Evolutionary conservation across 129 eudicot species (phyloP), one percentile per base, ranked within the genome.

Genomic region (Rutidosis leptorrhynchoides): DNA sequence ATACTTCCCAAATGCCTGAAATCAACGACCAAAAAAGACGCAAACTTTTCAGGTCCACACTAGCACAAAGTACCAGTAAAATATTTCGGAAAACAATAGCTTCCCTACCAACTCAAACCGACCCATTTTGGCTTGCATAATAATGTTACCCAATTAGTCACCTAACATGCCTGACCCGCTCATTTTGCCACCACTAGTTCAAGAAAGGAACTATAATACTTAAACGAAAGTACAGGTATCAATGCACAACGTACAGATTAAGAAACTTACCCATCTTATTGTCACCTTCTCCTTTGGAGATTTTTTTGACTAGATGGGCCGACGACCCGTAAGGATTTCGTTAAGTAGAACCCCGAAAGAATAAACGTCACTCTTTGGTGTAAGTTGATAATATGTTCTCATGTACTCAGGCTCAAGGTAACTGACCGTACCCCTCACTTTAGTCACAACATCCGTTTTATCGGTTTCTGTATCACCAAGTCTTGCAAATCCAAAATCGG

Each of bases 361-460:
- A 78, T 92, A 92, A 10, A 92, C 98, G 62, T 88, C 98, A 26
- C 96, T 86, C 68, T 92, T 92, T 10, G 84, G 83, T 6, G 96
- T 88, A 84, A 92, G 98, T 62, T 88, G 91, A 78, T n/a, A n/a
- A n/a, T 83, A 67, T 17, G 95, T 92, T 83, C 80, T 85, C 96
- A 92, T 88, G 65, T 92, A 92, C 76, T 92, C 96, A 0, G 98
- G 98, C 78, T 92, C 98, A 71, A 92, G 96, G 77, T 92, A 92
- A 66, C 98, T 96, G 20, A 88, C 96, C 30, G 98, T 92, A 46
- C 98, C 98, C 74, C 86, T 88, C 19, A 92, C 96, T 83, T 85
- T 83, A 61, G 96, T 86, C 21, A 81, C 79, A 30, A 86, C 81
- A 22, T 92, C 95, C 12, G 95, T 83, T 62, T 74, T 81, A 29